Conservation (phyloP, 2,329 filamentous ascomycete genomes). For the Colletotrichum spinosum region DNA sequence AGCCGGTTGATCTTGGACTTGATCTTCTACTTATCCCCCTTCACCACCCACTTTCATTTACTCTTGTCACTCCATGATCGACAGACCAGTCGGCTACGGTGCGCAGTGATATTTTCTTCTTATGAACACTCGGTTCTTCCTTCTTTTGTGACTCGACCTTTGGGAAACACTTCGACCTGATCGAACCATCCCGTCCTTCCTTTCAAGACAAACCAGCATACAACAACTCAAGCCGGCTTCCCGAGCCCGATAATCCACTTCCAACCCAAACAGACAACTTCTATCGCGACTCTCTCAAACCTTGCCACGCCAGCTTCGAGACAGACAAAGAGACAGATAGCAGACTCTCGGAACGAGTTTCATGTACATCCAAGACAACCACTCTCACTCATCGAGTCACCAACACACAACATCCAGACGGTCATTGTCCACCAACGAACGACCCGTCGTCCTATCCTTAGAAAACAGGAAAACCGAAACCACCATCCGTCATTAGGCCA, state of each 20-base stretch:
- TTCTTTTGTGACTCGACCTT: slow-evolving; percentile 60
- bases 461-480: slow-evolving; percentile 23
- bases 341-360: slow-evolving; percentile 43
- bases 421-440: slow-evolving; percentile 41
- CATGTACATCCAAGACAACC: slow-evolving; percentile 47
- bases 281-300: slow-evolving; percentile 43
- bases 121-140: slow-evolving; percentile 62
- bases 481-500: slow-evolving; percentile 48
- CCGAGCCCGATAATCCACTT: slow-evolving; percentile 40
- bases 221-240: slow-evolving; percentile 29
- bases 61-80: slow-evolving; percentile 58
- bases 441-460: slow-evolving; percentile 61
- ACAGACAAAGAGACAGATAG: slow-evolving; percentile 17
- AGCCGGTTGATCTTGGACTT: slow-evolving; percentile 52
- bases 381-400: slow-evolving; percentile 37
- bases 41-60: slow-evolving; percentile 52
- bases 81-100: slow-evolving; percentile 59
- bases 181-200: slow-evolving; percentile 55
- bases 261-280: slow-evolving; percentile 45
- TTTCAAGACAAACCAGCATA: slow-evolving; percentile 48
- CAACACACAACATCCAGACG: slow-evolving; percentile 26
- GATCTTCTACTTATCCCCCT: slow-evolving; percentile 64
- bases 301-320: slow-evolving; percentile 31
- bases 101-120: slow-evolving; percentile 58
- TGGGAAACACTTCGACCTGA: slow-evolving; percentile 53